Percentiles rank a stretch among this genome's conserved stretches.
These are phyloP conservation scores for Amyloporia xantha DNA, from an alignment of 768 basidiomycete species.

Conservation along the genomic window DNA sequence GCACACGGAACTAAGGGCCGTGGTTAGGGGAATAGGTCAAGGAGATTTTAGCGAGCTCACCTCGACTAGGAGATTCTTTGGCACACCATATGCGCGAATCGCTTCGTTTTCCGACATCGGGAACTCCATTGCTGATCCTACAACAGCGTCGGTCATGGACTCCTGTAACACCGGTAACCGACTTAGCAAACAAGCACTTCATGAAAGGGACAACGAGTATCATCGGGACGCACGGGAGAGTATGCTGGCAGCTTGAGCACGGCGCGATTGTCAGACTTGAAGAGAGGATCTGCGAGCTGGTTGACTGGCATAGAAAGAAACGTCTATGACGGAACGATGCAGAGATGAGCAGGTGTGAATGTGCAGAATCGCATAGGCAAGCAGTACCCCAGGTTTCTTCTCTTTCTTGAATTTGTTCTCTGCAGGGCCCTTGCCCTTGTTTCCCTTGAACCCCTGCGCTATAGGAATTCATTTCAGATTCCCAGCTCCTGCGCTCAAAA, in stretches of 20 bases:
- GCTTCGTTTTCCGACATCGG: slow-evolving; percentile 39
- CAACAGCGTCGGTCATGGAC: slow-evolving; percentile 26
- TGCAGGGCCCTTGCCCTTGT: not conserved
- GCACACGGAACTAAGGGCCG: slow-evolving; percentile 58
- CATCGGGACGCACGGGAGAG: slow-evolving; percentile 36
- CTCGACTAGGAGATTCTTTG: slow-evolving; percentile 64
- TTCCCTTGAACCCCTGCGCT: not conserved
- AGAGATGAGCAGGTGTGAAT: not conserved
- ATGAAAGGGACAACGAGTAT: too few species aligned
- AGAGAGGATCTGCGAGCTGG: slow-evolving; percentile 34
- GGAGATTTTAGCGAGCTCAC: slow-evolving; percentile 34
- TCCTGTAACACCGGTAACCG: slow-evolving; percentile 25
- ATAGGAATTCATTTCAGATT: not conserved
- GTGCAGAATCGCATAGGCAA: not conserved
- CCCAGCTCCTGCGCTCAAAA: too few species aligned
- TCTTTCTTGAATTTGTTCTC: not conserved
- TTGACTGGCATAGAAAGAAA: slow-evolving; percentile 36
- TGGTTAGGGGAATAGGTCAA: not conserved
- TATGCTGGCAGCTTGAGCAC: slow-evolving; percentile 37
- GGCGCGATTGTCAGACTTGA: slow-evolving; percentile 30
- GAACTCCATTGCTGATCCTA: slow-evolving; percentile 45
- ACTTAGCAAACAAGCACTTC: not conserved
- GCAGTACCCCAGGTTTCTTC: not conserved
- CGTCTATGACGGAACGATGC: not conserved
- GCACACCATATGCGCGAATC: slow-evolving; percentile 63